phyloP scores from a whole-genome alignment of 106 monocot species.

The Platanthera guangdongensis region DNA sequence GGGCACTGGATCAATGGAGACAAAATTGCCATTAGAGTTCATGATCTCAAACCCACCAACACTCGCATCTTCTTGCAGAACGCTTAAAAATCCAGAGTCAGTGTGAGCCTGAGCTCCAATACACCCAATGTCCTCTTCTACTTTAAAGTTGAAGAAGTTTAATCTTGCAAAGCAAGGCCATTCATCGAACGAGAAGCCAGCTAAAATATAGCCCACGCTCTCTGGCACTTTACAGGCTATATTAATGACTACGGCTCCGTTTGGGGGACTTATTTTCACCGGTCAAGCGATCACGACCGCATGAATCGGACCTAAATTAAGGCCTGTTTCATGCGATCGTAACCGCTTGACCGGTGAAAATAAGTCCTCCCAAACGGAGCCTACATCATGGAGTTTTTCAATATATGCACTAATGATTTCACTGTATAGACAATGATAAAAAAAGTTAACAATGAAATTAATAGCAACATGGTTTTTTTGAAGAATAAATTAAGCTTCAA shows the following conservation, averaged over 20 bases:
- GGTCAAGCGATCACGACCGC: too few species aligned
- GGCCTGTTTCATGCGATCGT: too few species aligned
- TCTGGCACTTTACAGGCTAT: constrained; percentile 36
- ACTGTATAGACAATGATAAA: constrained; percentile 8
- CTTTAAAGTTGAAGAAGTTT: constrained; percentile 38
- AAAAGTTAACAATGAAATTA: neutral
- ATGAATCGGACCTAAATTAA: too few species aligned
- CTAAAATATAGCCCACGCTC: constrained; percentile 26
- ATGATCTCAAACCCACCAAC: constrained; percentile 56
- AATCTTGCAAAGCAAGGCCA: constrained; percentile 45
- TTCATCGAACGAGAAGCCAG: constrained; percentile 19
- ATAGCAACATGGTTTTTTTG: too few species aligned
- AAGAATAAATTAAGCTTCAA: neutral
- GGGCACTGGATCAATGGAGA: constrained; percentile 40
- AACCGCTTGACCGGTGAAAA: too few species aligned
- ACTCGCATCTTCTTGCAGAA: constrained; percentile 54
- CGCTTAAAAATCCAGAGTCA: constrained; percentile 45
- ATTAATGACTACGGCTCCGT: constrained; percentile 16
- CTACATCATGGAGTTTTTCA: constrained; percentile 20
- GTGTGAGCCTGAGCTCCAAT: constrained; percentile 45
- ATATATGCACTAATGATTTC: constrained; percentile 34
- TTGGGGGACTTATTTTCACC: too few species aligned
- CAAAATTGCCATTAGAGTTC: constrained; percentile 23
- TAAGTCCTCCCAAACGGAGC: too few species aligned
- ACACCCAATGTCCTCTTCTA: constrained; percentile 33